Base-by-base conservation (phyloP, 371 early-diverging fungal genomes). In the Rhizopus arrhizus region DNA sequence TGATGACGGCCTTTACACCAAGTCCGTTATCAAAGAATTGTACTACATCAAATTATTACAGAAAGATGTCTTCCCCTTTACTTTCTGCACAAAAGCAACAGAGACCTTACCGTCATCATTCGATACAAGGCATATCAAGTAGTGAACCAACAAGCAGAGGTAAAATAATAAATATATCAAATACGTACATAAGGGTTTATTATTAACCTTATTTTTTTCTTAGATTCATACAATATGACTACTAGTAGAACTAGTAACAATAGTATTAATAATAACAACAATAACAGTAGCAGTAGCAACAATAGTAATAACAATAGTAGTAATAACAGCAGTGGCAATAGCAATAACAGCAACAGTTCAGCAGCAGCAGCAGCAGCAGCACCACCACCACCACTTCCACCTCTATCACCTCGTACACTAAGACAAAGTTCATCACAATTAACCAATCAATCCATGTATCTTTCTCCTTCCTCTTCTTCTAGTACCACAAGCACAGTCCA, bases 1-100 rank as follows among this genome's bases (percentile, higher is more conserved):
- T 77, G 9, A 71, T 77, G 72, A 69, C 74, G 13, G 77, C 70
- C 5, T 69, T 77, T 43, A 58, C 68, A 7, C 73, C 76, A 11
- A 70, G 74, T 46, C 68, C 74, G 4, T 58, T 73, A 13, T 67
- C 73, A 15, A 68, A 69, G 53, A 64, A 60, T 35, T 52, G 62
- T 16, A 54, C 56, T 4, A 49, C 56, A 8, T 36, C 29, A 12
- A 22, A n/a, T n/a, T 48, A 47, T 29, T 47, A 48, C 48, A 40
- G 68, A 22, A 70, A 70, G 45, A 12, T 70, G 28, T 70, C 71
- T 15, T 70, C 71, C 8, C 49, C 60, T n/a, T 45, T 32, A 36
- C 29, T 41, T 11, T 10, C 45, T 3, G 12, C 46, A 3, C 35
- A 53, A 9, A 61, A 68, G 6, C 72, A 64, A 29, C 65, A 67